phyloP scores from a whole-genome alignment of 371 early-diverging fungal genomes.

The Rhizopus arrhizus region DNA sequence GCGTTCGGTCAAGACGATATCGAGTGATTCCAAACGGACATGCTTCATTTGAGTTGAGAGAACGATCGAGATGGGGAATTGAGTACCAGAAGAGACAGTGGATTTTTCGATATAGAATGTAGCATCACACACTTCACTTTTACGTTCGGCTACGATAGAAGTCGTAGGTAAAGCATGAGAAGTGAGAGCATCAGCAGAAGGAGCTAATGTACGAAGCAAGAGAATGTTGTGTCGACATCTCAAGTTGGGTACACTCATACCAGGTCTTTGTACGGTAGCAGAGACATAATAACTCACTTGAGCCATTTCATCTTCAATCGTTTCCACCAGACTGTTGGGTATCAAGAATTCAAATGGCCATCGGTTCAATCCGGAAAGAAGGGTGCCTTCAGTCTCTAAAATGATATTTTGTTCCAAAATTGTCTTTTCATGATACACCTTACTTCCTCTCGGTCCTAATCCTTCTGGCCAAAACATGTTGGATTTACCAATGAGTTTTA shows the following conservation, averaged over 20 bases:
- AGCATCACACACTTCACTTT: constrained; percentile 40
- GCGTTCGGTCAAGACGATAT: constrained; percentile 39
- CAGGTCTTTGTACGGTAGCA: constrained; percentile 42
- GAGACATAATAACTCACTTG: constrained; percentile 41
- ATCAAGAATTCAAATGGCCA: constrained; percentile 53
- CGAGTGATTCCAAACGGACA: constrained; percentile 39
- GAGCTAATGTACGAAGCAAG: constrained; percentile 40
- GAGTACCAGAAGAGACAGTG: constrained; percentile 51
- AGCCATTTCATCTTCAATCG: constrained; percentile 52
- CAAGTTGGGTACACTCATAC: constrained; percentile 25
- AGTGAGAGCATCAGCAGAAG: constrained; percentile 36
- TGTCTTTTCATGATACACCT: constrained; percentile 33
- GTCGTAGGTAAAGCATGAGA: constrained; percentile 37
- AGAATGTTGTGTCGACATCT: constrained; percentile 38
- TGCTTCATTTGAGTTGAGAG: constrained; percentile 44
- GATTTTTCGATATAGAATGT: constrained; percentile 49
- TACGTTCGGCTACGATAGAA: constrained; percentile 45
- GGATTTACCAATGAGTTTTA: constrained; percentile 35
- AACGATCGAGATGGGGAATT: constrained; percentile 45
- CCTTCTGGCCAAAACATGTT: constrained; percentile 44
- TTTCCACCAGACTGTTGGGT: constrained; percentile 44
- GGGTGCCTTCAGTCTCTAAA: constrained; percentile 11
- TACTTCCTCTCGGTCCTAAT: constrained; percentile 22
- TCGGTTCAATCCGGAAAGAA: constrained; percentile 39
- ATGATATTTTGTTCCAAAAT: constrained; percentile 33